phyloP scores from a whole-genome alignment of 176 grass and related monocot species.

The Bolboschoenus planiculmis region DNA sequence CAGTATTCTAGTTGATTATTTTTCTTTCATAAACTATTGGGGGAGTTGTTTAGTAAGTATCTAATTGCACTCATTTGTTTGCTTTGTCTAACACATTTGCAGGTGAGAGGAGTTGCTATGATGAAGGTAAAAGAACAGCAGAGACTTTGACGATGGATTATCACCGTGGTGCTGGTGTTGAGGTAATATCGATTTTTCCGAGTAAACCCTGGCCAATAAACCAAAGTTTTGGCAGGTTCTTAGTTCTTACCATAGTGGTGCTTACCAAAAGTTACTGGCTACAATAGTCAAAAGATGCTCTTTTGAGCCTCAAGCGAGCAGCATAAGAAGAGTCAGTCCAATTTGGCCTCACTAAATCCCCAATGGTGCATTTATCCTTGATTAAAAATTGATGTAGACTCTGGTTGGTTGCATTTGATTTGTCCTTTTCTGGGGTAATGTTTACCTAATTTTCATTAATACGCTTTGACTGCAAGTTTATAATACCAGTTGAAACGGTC shows the following conservation, averaged over 20 bases:
- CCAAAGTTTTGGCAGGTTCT: not conserved
- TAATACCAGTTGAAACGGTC: conserved; percentile 3
- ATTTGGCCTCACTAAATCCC: not conserved
- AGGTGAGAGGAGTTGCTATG: conserved; percentile 96
- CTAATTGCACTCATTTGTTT: not conserved
- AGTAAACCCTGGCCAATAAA: not conserved
- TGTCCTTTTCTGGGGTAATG: not conserved
- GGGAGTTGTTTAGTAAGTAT: not conserved
- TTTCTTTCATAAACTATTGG: not conserved
- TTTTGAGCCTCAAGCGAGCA: not conserved
- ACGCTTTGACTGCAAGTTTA: not conserved
- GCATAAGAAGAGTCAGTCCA: not conserved
- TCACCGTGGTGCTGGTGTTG: conserved; percentile 79
- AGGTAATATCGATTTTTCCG: conserved; percentile 38
- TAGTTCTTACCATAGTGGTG: not conserved
- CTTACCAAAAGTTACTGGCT: not conserved
- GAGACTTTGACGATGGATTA: conserved; percentile 99
- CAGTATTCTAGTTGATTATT: conserved; percentile 13
- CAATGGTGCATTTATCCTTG: not conserved
- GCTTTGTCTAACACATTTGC: not conserved
- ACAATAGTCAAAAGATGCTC: not conserved
- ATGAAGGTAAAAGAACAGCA: conserved; percentile 94
- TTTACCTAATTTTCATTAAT: not conserved
- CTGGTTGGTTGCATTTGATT: not conserved
- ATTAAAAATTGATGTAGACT: not conserved